phyloP scores from a whole-genome alignment of 257 asterid species.

The Capsicum rhomboideum region DNA sequence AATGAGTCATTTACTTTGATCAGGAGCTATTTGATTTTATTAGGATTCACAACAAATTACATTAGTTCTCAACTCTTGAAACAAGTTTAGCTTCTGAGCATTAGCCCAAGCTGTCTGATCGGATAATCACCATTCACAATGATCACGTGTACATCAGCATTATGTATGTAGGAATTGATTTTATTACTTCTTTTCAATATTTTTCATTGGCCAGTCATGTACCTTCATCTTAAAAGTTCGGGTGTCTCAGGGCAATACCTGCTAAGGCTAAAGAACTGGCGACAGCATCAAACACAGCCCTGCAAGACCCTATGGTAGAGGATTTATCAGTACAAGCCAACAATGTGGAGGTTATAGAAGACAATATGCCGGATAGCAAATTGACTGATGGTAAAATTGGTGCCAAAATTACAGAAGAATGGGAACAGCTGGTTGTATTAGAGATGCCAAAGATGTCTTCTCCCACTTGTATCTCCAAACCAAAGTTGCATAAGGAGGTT shows the following conservation, averaged over 20 bases:
- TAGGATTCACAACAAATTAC: background rate
- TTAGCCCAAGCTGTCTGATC: background rate
- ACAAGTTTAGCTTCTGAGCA: background rate
- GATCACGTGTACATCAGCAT: background rate
- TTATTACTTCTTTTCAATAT: background rate
- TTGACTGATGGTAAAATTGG: conserved; percentile 18
- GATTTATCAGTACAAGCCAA: conserved; percentile 18
- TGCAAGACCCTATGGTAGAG: conserved; percentile 22
- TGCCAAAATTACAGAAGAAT: conserved; percentile 50
- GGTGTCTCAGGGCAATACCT: conserved; percentile 49
- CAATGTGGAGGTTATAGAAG: conserved; percentile 16
- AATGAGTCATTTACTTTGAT: background rate
- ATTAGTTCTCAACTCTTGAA: background rate
- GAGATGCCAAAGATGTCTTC: conserved; percentile 41
- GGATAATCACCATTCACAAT: background rate
- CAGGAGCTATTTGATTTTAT: background rate
- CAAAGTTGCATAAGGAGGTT: conserved; percentile 31
- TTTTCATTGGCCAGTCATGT: background rate
- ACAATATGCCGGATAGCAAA: conserved; percentile 15
- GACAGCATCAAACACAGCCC: conserved; percentile 21
- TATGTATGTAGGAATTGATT: background rate
- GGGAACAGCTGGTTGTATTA: conserved; percentile 68
- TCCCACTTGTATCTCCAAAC: conserved; percentile 31
- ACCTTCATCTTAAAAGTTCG: background rate
- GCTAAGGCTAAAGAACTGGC: conserved; percentile 33